Conservation (phyloP, 2,329 filamentous ascomycete genomes). For the Periconia sp. region DNA sequence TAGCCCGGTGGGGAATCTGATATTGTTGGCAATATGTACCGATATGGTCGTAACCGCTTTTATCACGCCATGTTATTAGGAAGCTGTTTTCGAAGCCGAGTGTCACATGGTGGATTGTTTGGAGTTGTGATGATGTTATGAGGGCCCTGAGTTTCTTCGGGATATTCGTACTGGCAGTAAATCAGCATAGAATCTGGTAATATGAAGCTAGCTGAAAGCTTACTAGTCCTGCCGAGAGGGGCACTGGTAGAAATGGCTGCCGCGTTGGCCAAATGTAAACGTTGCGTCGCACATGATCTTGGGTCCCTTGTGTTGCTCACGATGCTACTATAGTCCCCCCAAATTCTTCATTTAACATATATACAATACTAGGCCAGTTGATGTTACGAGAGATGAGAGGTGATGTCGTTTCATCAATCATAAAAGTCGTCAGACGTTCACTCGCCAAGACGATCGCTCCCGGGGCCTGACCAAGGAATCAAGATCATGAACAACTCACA, state of each 20-base stretch:
- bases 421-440: conserved; percentile 11
- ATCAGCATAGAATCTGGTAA: no score
- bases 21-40: conserved; percentile 8
- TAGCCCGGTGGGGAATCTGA: neutral
- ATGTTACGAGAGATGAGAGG: conserved; percentile 3
- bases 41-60: conserved; percentile 28
- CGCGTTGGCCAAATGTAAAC: conserved; percentile 43
- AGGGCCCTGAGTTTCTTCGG: conserved; percentile 33
- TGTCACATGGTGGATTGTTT: conserved; percentile 35
- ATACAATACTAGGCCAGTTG: neutral
- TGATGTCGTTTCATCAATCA: conserved; percentile 9
- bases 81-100: conserved; percentile 43
- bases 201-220: conserved; percentile 1
- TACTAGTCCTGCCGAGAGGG: conserved; percentile 35
- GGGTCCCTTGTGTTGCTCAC: neutral
- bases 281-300: conserved; percentile 38
- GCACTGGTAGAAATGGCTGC: conserved; percentile 42
- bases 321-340: no score
- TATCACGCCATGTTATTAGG: conserved; percentile 40
- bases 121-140: conserved; percentile 29
- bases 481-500: conserved; percentile 5
- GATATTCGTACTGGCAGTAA: conserved; percentile 28
- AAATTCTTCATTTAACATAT: no score
- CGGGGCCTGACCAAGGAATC: conserved; percentile 38
- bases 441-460: conserved; percentile 36